A percentile compares a stretch with the other conserved stretches of the same genome.
phyloP scores from a whole-genome alignment of 192 early-diverging fungal species.

The Cetraspora pellucida region DNA sequence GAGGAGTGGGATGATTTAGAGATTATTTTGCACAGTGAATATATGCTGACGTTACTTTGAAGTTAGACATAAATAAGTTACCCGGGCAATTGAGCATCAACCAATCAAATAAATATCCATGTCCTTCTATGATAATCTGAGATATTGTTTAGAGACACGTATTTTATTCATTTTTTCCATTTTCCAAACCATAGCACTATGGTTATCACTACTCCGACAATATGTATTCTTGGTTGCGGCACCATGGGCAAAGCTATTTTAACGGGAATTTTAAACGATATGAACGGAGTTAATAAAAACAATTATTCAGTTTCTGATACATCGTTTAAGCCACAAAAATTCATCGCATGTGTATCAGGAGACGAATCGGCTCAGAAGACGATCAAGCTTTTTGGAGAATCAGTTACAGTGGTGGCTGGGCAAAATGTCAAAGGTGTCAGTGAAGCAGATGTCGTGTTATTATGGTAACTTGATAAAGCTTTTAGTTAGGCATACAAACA shows the following conservation, averaged over 20 bases:
- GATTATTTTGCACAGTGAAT: no score
- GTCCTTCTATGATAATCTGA: no score
- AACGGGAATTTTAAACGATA: slow-evolving; percentile 48
- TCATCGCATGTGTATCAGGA: slow-evolving; percentile 49
- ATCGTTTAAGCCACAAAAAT: slow-evolving; percentile 38
- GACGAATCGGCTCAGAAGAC: slow-evolving; percentile 47
- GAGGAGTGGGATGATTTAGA: no score
- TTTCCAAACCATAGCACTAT: no score
- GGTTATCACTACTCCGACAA: slow-evolving; percentile 31
- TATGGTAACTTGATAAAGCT: slow-evolving; percentile 42
- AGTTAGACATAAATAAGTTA: no score
- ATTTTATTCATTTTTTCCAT: no score
- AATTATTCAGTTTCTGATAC: background rate
- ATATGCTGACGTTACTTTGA: no score
- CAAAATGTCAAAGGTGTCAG: slow-evolving; percentile 46
- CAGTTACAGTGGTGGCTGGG: slow-evolving; percentile 39
- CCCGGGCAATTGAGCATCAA: no score
- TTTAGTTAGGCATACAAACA: background rate
- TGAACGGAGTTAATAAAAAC: background rate
- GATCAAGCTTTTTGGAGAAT: slow-evolving; percentile 34
- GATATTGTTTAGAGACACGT: no score
- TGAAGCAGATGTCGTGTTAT: slow-evolving; percentile 47
- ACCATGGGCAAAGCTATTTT: slow-evolving; percentile 60
- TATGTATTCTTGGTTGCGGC: slow-evolving; percentile 55
- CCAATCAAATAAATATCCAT: no score